Percentiles rank a stretch among this genome's conserved stretches.
Conservation (phyloP, 2,329 filamentous ascomycete genomes). For the Arthrobotrys entomopaga region DNA sequence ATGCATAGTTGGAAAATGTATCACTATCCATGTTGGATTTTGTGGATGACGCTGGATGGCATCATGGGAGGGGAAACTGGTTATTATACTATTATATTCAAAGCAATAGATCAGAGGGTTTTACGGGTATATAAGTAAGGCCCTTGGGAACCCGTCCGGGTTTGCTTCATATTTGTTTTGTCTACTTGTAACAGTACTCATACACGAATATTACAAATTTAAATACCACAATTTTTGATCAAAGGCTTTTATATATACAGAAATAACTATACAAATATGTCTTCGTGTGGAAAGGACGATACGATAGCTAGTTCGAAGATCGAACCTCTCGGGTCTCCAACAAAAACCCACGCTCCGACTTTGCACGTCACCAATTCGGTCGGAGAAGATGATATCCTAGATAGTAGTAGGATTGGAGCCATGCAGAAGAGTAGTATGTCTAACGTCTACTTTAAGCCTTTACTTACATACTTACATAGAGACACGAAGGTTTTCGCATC, state of each 20-base stretch:
- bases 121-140: too few relatives aligned
- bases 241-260: not conserved
- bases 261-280: constrained; percentile 4
- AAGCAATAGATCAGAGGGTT: too few relatives aligned
- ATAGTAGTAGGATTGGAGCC: constrained; percentile 35
- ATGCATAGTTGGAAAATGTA: not conserved
- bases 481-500: not conserved
- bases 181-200: too few relatives aligned
- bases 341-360: constrained; percentile 35
- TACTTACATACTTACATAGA: too few relatives aligned
- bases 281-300: constrained; percentile 37
- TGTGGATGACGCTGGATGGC: constrained; percentile 1
- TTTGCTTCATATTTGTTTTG: too few relatives aligned
- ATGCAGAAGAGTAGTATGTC: constrained; percentile 36
- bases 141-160: too few relatives aligned
- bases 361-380: constrained; percentile 25
- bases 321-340: constrained; percentile 35
- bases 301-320: constrained; percentile 44
- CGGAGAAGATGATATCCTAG: constrained; percentile 32
- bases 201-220: too few relatives aligned
- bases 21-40: too few relatives aligned
- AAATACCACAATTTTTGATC: too few relatives aligned
- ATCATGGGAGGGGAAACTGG: not conserved
- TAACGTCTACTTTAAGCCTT: too few relatives aligned
- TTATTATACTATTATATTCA: too few relatives aligned